These are phyloP conservation scores for Quaeritorhiza haematococci DNA, from an alignment of 371 early-diverging fungal species.

Conservation along the genomic window DNA sequence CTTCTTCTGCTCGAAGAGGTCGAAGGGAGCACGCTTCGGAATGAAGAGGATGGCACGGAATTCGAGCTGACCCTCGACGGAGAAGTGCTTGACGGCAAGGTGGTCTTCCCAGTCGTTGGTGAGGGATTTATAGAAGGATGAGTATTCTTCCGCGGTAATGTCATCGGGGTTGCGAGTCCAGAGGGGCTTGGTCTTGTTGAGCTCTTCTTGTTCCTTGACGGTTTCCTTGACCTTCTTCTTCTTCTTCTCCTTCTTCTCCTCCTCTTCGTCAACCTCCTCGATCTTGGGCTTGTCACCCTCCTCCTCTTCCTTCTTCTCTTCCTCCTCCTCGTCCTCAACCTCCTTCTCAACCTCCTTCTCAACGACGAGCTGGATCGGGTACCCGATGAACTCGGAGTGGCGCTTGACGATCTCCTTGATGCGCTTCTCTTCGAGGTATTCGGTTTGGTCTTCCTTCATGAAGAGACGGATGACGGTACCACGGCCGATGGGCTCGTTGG, in stretches of 20 bases:
- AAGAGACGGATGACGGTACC: constrained; percentile 85
- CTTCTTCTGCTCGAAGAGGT: constrained; percentile 84
- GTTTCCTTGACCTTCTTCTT: constrained; percentile 76
- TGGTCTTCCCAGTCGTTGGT: constrained; percentile 96
- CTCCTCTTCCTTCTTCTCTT: constrained; percentile 33
- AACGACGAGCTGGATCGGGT: constrained; percentile 85
- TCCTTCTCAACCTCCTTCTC: constrained; percentile 89
- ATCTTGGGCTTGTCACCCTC: constrained; percentile 59
- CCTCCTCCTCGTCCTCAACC: constrained; percentile 69
- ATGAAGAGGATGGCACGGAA: constrained; percentile 89
- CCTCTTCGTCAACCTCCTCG: constrained; percentile 63
- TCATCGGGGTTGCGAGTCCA: constrained; percentile 93
- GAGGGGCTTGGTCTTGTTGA: constrained; percentile 90
- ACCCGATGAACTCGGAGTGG: constrained; percentile 91
- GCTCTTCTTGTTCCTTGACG: constrained; percentile 72
- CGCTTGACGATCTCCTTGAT: constrained; percentile 89
- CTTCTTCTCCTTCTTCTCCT: constrained; percentile 59
- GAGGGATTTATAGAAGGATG: constrained; percentile 88
- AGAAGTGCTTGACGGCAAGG: constrained; percentile 86
- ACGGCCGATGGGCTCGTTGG: constrained; percentile 70
- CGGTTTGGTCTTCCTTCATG: constrained; percentile 88
- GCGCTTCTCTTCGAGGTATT: constrained; percentile 86
- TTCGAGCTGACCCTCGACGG: constrained; percentile 89
- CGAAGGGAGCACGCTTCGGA: constrained; percentile 85
- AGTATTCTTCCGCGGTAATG: constrained; percentile 85